phyloP scores from a whole-genome alignment of 129 eudicot genomes.

The Ambrosia artemisiifolia region DNA sequence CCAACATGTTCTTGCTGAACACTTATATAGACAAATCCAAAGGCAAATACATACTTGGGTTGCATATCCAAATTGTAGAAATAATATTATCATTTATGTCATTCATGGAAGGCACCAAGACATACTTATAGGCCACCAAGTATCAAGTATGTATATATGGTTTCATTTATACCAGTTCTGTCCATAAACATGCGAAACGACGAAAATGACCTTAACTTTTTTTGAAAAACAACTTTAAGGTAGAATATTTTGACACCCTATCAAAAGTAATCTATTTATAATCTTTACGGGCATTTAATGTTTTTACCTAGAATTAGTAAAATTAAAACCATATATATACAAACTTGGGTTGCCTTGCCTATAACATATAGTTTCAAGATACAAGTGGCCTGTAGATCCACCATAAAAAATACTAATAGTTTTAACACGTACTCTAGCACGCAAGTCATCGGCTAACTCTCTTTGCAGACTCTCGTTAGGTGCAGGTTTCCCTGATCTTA shows the following conservation, averaged over 20 bases:
- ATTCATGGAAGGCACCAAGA: background rate
- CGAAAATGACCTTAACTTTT: too few species aligned
- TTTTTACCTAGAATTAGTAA: background rate
- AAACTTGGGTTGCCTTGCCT: background rate
- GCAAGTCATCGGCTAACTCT: constrained; percentile 86
- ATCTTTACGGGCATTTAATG: background rate
- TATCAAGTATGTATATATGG: background rate
- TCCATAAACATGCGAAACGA: background rate
- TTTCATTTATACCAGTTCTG: background rate
- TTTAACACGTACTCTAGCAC: constrained; percentile 54
- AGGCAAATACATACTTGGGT: too few species aligned
- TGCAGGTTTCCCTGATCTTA: constrained; percentile 79
- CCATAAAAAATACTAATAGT: background rate
- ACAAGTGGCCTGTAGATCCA: background rate
- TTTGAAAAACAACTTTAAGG: background rate
- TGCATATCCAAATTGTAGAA: too few species aligned
- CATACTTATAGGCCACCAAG: background rate
- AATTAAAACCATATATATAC: background rate
- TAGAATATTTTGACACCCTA: background rate
- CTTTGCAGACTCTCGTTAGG: constrained; percentile 80
- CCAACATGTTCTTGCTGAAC: too few species aligned
- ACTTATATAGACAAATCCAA: background rate
- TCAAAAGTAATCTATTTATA: background rate
- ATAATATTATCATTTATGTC: background rate
- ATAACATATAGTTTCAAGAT: background rate